Evolutionary conservation across 1,284 basidiomycete genomes (phyloP), one percentile per base, ranked within the genome.

Genomic region (Sporisorium iseilematis-ciliati): DNA sequence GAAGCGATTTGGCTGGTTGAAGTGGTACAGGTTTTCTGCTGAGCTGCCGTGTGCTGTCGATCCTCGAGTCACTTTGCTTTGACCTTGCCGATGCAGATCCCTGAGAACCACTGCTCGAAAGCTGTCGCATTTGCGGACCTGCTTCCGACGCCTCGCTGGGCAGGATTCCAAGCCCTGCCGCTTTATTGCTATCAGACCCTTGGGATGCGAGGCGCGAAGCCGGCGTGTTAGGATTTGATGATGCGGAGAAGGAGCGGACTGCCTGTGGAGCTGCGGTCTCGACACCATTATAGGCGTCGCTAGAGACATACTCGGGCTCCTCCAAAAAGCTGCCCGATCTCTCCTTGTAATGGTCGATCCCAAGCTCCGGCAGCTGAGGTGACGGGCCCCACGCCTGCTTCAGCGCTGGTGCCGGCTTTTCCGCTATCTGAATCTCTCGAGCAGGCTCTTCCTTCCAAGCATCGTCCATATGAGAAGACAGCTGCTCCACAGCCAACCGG

Each of bases 391-490:
- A 81, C 16, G 57, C 41, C 16, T 69, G 57, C 38, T 65, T 67
- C 23, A 55, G 61, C 23, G 54, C 41, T 12, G 51, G 31, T 7
- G 53, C 49, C 5, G 26, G 38, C 20, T 55, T 38, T 12, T 63
- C 52, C 8, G 52, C 52, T 4, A 50, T 12, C n/a, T 57, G 40
- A 11, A 52, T 51, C n/a, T 68, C 66, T 43, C 65, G 55, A 8
- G 45, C 40, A 10, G 65, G 72, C 14, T 65, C 42, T 1, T 71
- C 63, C 57, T 69, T 75, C 23, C 79, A 57, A 14, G 75, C 74
- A 38, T 75, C 64, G 41, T 82, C 77, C 79, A 79, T 81, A 11
- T 77, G 75, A 8, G 54, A 59, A 23, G 77, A 73, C 26, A 79
- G 77, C 18, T 79, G 74, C 42, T 58, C 60, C 4, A 81, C 43